Evolutionary conservation across 2,329 filamentous ascomycete species (phyloP).

Genomic region (Cylindrodendrum hubeiense): DNA sequence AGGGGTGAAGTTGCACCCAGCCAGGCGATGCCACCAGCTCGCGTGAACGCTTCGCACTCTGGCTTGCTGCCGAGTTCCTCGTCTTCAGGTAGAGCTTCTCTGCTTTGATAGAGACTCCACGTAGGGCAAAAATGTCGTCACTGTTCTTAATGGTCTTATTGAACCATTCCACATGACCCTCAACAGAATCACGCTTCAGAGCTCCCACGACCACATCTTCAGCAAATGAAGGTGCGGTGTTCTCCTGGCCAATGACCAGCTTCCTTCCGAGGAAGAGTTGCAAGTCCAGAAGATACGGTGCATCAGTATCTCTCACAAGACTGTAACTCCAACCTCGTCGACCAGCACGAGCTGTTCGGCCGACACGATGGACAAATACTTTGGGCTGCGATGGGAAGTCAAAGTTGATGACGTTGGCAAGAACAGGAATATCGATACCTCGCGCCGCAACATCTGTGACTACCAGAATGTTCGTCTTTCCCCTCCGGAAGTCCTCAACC

Average conservation of each 20-base stretch:
- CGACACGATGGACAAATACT: conserved; percentile 95
- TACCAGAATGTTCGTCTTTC: conserved; percentile 89
- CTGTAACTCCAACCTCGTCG: conserved; percentile 96
- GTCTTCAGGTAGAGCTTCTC: conserved; percentile 94
- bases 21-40: conserved; percentile 77
- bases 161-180: conserved; percentile 84
- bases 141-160: conserved; percentile 82
- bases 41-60: conserved; percentile 90
- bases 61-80: conserved; percentile 87
- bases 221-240: conserved; percentile 75
- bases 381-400: conserved; percentile 98
- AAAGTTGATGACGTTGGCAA: conserved; percentile 98
- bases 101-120: conserved; percentile 83
- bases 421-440: conserved; percentile 96
- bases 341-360: conserved; percentile 93
- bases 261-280: conserved; percentile 94
- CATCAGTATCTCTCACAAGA: conserved; percentile 87
- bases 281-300: conserved; percentile 91
- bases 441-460: conserved; percentile 97
- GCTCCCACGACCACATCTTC: conserved; percentile 87
- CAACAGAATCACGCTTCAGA: conserved; percentile 78
- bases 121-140: conserved; percentile 78
- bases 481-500: conserved; percentile 88
- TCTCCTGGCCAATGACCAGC: conserved; percentile 79
- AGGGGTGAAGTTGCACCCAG: conserved; percentile 81